Percentiles rank a stretch among this genome's conserved stretches.
These are phyloP conservation scores for Blastobotrys serpentis DNA, from an alignment of 1,139 yeast species.

Conservation along the genomic window DNA sequence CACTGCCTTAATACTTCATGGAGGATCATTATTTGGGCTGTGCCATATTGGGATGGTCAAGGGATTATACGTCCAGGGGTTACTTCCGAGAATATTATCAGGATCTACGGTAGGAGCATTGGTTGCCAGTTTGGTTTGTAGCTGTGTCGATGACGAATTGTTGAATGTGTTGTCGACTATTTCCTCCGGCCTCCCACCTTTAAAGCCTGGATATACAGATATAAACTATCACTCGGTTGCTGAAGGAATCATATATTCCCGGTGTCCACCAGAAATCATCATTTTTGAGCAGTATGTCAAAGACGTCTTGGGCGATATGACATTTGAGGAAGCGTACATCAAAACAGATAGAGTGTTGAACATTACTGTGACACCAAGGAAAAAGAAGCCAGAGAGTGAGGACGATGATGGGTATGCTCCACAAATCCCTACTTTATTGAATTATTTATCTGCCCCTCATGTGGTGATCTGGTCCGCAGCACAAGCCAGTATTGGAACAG, in stretches of 20 bases:
- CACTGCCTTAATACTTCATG: conserved; percentile 86
- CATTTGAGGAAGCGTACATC: conserved; percentile 89
- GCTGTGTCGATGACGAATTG: conserved; percentile 57
- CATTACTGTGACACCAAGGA: conserved; percentile 70
- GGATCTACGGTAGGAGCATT: conserved; percentile 95
- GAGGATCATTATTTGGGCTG: conserved; percentile 90
- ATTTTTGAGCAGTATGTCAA: conserved; percentile 76
- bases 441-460: conserved; percentile 89
- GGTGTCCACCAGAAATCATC: conserved; percentile 82
- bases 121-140: conserved; percentile 81
- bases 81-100: conserved; percentile 82
- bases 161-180: conserved; percentile 38
- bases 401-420: conserved; percentile 25
- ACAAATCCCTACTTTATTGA: conserved; percentile 66
- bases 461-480: conserved; percentile 83
- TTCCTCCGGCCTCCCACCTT: conserved; percentile 48
- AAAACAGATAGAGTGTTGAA: conserved; percentile 77
- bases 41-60: conserved; percentile 92
- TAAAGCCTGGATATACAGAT: conserved; percentile 28
- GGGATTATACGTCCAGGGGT: conserved; percentile 67
- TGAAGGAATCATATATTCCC: conserved; percentile 50
- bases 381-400: conserved; percentile 47
- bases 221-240: conserved; percentile 33
- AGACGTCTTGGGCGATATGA: conserved; percentile 74
- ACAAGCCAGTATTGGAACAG: conserved; percentile 66